Base-by-base conservation (phyloP, 192 early-diverging fungal genomes). In the Linderina pennispora region DNA sequence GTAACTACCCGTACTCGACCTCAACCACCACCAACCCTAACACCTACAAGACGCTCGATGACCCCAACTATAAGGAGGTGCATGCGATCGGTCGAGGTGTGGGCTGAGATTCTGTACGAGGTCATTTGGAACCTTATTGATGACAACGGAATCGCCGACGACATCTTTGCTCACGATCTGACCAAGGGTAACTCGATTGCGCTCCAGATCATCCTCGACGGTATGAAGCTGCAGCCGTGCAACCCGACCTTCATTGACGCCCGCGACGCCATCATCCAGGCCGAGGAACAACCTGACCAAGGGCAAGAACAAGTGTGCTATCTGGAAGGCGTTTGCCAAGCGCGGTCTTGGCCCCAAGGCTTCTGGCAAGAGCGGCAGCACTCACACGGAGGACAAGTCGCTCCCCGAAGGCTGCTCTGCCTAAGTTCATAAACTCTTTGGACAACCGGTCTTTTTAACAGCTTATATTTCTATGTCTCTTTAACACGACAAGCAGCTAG, bases 321-420 rank as follows among this genome's bases (percentile, higher is more conserved):
- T 87, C 35, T 80, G 77, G 77, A 53, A 37, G 1, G 84, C 57
- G 5, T 86, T 86, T 60, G 82, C 84, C 39, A 86, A 84, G 65
- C 72, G 84, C 19, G 84, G 84, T 8, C 47, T 84, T 14, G 84
- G 84, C 3, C 18, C 11, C 2, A 49, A 47, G 5, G 55, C 55
- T 7, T 8, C 65, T 1, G 48, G 48, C 39, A 35, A 20, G 7
- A 36, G 43, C 37, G 38, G 49, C 8, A 6, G 11, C 16, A 38
- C 11, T 11, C 57, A 60, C 28, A 15, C 9, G 2, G 52, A 67
- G 40, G 65, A 60, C 32, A 44, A 47, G 10, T 36, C 36, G 2
- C 48, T 67, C 3, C 57, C 65, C 10, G 28, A 18, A 19, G 53
- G 39, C 8, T 67, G 65, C 53, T 59, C 19, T 8, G 11, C 11